These are phyloP conservation scores for Diaporthe velutina DNA, from an alignment of 2,329 filamentous ascomycete species.

Conservation along the genomic window DNA sequence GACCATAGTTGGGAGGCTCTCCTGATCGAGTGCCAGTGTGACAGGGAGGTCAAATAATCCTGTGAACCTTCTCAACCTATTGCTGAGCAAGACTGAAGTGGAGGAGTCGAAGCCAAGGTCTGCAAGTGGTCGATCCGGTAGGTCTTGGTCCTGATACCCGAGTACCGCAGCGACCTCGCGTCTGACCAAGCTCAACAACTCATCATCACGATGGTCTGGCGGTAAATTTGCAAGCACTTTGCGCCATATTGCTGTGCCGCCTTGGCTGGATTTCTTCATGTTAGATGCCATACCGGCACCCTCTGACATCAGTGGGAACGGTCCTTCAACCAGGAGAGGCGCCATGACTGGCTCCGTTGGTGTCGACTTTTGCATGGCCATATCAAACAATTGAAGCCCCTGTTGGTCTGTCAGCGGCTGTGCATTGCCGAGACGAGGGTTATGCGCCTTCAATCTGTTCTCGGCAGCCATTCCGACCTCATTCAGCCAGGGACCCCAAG, in stretches of 20 bases:
- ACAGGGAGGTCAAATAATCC: neutral
- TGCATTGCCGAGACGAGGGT: neutral
- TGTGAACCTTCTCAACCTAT: neutral
- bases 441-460: constrained; percentile 3
- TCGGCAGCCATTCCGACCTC: constrained; percentile 12
- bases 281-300: fast-evolving
- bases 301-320: neutral
- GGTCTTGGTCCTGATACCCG: neutral
- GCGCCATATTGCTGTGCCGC: neutral
- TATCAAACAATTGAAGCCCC: neutral
- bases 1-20: neutral
- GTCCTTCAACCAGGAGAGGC: neutral
- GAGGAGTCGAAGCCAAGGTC: constrained; percentile 23
- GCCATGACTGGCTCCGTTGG: neutral
- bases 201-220: neutral
- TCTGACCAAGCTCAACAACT: neutral
- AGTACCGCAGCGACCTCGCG: constrained; percentile 5
- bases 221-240: neutral
- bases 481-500: constrained; percentile 12
- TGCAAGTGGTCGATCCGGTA: neutral
- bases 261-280: neutral
- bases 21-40: constrained; percentile 4
- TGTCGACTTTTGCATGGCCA: neutral
- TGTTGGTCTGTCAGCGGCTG: neutral
- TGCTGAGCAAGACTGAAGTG: constrained; percentile 10